Evolutionary conservation across 148 eudicot genomes (phyloP).

Genomic region (Camellia japonica): DNA sequence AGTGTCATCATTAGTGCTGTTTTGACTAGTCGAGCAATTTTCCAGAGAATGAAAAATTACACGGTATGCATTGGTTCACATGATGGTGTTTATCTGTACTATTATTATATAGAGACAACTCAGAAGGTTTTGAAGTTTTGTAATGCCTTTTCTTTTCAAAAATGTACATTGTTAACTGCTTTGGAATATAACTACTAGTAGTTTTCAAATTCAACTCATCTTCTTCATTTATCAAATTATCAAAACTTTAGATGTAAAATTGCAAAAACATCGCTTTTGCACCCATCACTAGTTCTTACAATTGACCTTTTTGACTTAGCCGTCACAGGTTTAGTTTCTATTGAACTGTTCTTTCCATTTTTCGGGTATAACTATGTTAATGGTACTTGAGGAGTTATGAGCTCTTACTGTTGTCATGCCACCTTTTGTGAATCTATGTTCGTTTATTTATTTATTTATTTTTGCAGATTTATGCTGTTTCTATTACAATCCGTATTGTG

Average conservation of each 20-base stretch:
- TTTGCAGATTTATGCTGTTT: constrained; percentile 90
- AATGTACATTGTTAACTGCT: too few species aligned
- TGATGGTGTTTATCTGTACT: background rate
- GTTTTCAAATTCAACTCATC: too few species aligned
- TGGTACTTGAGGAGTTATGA: background rate
- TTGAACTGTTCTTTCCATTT: background rate
- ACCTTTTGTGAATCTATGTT: background rate
- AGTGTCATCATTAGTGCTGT: constrained; percentile 97
- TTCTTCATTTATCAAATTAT: too few species aligned
- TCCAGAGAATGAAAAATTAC: constrained; percentile 97
- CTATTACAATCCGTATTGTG: constrained; percentile 97
- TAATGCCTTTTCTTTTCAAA: too few species aligned
- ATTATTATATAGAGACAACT: too few species aligned
- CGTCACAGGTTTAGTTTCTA: background rate
- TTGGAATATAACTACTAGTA: too few species aligned
- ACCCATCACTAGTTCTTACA: background rate
- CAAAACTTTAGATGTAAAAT: too few species aligned
- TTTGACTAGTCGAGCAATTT: constrained; percentile 90
- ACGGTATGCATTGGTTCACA: constrained; percentile 42
- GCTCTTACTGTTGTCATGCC: background rate
- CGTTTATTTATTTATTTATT: background rate
- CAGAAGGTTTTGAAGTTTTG: too few species aligned
- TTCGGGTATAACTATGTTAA: background rate
- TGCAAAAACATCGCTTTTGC: too few species aligned
- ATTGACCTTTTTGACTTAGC: background rate